Evolutionary conservation across 2,329 filamentous ascomycete genomes (phyloP), one percentile per base, ranked within the genome.

Genomic region (Ophiocordyceps australis): DNA sequence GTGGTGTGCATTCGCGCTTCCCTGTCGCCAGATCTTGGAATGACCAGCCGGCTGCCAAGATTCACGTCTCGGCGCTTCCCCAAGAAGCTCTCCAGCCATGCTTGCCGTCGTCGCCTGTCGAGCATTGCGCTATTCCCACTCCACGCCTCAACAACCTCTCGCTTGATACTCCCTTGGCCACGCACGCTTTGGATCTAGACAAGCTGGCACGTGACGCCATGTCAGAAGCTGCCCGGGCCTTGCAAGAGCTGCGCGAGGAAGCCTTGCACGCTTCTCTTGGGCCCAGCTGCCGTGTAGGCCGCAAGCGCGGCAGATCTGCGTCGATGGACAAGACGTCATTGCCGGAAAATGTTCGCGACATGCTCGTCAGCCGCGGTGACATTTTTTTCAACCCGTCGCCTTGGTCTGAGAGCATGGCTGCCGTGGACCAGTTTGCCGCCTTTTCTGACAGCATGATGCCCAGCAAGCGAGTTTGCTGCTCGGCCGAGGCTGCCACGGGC

Each of bases 401-500:
- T n/a, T n/a, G n/a, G n/a, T n/a, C n/a, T n/a, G n/a, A n/a, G n/a
- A n/a, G n/a, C n/a, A n/a, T n/a, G n/a, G n/a, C n/a, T n/a, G n/a
- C n/a, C n/a, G n/a, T n/a, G n/a, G n/a, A n/a, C n/a, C n/a, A n/a
- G n/a, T n/a, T n/a, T n/a, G n/a, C n/a, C n/a, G n/a, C n/a, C n/a
- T n/a, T n/a, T n/a, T n/a, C n/a, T n/a, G n/a, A n/a, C n/a, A n/a
- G n/a, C n/a, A n/a, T n/a, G 23, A 57, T 57, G 35, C 57, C 62
- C 35, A 56, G 65, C 33, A 79, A 79, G 53, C 64, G 74, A 37
- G 57, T 75, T 20, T 76, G 74, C 52, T 77, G 69, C 49, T 64
- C 69, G 23, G 55, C 64, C 10, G 69, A 75, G 44, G 65, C 59
- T 28, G 53, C 55, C 13, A 55, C 50, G 31, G 47, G 52, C 21